Evolutionary conservation across 768 basidiomycete species (phyloP).

Genomic region (Collybiopsis luxurians): DNA sequence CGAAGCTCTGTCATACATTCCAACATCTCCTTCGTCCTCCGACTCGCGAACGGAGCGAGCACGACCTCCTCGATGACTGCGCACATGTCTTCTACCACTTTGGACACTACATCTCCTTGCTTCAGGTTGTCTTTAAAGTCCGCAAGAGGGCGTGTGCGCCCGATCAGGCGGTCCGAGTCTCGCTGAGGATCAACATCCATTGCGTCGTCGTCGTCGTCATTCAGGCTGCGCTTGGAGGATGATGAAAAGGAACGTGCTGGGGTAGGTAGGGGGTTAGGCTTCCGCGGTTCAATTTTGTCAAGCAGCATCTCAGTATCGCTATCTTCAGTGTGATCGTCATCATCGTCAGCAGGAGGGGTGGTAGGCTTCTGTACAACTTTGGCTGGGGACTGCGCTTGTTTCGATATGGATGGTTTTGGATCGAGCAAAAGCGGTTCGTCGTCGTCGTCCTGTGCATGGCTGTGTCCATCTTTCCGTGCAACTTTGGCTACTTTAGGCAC

Average conservation of each 20-base stretch:
- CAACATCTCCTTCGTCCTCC: constrained; percentile 66
- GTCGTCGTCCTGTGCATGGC: constrained; percentile 62
- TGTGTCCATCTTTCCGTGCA: constrained; percentile 60
- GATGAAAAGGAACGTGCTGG: constrained; percentile 51
- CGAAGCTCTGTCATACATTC: constrained; percentile 72
- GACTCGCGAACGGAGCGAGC: constrained; percentile 64
- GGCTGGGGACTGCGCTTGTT: constrained; percentile 10
- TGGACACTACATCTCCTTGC: constrained; percentile 76
- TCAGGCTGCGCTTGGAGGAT: neutral
- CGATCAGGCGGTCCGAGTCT: constrained; percentile 73
- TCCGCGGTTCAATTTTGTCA: constrained; percentile 13
- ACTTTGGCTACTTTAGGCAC: constrained; percentile 62
- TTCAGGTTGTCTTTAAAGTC: constrained; percentile 75
- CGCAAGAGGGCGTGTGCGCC: constrained; percentile 64
- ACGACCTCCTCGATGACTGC: constrained; percentile 70
- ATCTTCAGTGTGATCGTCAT: constrained; percentile 58
- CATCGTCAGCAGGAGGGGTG: constrained; percentile 21
- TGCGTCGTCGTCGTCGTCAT: constrained; percentile 21
- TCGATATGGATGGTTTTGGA: constrained; percentile 20
- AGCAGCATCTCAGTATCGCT: constrained; percentile 35
- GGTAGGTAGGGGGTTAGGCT: constrained; percentile 39
- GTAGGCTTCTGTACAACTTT: constrained; percentile 28
- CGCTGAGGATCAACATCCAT: constrained; percentile 46
- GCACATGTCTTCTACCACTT: constrained; percentile 81
- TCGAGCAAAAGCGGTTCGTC: constrained; percentile 58